Conservation (phyloP, 2,329 filamentous ascomycete genomes). For the Talaromyces amestolkiae region DNA sequence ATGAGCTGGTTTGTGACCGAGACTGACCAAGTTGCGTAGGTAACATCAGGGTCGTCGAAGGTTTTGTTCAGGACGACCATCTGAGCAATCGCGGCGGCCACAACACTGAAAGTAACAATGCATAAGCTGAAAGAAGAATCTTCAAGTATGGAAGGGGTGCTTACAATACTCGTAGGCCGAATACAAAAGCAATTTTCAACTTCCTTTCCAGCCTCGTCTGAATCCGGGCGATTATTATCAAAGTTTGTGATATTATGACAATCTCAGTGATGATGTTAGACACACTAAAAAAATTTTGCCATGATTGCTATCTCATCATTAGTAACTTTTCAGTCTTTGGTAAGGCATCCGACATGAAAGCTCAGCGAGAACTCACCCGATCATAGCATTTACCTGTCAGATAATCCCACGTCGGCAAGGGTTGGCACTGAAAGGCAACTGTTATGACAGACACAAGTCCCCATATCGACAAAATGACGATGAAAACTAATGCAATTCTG, state of each 20-base stretch:
- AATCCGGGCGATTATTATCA: constrained; percentile 25
- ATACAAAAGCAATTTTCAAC: constrained; percentile 26
- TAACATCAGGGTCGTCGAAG: constrained; percentile 21
- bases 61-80: constrained; percentile 23
- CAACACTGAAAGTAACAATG: constrained; percentile 23
- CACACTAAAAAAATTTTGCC: constrained; percentile 28
- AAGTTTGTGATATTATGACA: constrained; percentile 26
- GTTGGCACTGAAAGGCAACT: constrained; percentile 24
- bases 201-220: constrained; percentile 23
- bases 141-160: constrained; percentile 3
- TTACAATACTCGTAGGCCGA: constrained; percentile 27
- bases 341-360: background rate
- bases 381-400: constrained; percentile 24
- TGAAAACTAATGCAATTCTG: constrained; percentile 21
- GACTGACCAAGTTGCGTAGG: constrained; percentile 26
- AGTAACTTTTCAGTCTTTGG: background rate
- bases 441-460: constrained; percentile 21
- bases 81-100: constrained; percentile 26
- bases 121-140: background rate
- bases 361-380: constrained; percentile 19
- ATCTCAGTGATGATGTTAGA: constrained; percentile 28
- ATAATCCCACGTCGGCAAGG: constrained; percentile 25
- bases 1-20: constrained; percentile 21
- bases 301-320: constrained; percentile 20
- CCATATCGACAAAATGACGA: constrained; percentile 22